These are phyloP conservation scores for Pseudonectria foliicola DNA, from an alignment of 2,329 filamentous ascomycete genomes.

Conservation along the genomic window DNA sequence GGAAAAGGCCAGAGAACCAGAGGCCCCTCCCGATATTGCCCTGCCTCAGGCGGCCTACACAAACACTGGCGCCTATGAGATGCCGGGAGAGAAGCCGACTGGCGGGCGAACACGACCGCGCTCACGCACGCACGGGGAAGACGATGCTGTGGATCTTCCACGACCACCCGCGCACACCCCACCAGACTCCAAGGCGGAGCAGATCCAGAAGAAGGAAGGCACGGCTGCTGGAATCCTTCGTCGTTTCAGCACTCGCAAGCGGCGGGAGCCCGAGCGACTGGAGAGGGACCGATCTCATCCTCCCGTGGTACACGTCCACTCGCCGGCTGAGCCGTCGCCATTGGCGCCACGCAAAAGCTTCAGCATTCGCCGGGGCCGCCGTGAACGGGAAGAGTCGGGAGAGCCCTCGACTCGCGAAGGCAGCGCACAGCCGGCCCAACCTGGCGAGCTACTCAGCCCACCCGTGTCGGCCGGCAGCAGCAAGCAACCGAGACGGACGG, in stretches of 20 bases:
- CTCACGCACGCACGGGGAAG: slow-evolving; percentile 89
- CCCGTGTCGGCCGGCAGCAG: slow-evolving; percentile 54
- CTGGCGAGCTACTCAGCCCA: slow-evolving; percentile 71
- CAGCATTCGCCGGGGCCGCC: slow-evolving; percentile 60
- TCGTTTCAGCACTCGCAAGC: slow-evolving; percentile 81
- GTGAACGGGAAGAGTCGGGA: slow-evolving; percentile 44
- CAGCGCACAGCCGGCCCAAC: slow-evolving; percentile 58
- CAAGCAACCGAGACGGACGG: slow-evolving; percentile 52
- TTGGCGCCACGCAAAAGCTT: slow-evolving; percentile 75
- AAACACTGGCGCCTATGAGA: slow-evolving; percentile 76
- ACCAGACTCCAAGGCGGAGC: slow-evolving; percentile 52
- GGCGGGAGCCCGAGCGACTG: slow-evolving; percentile 58
- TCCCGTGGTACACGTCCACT: slow-evolving; percentile 69
- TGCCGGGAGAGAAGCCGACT: slow-evolving; percentile 81
- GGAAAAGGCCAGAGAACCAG: slow-evolving; percentile 32
- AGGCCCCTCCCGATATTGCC: slow-evolving; percentile 62
- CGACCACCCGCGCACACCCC: slow-evolving; percentile 25
- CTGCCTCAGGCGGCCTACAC: slow-evolving; percentile 84
- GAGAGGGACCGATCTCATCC: slow-evolving; percentile 63
- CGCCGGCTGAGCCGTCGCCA: slow-evolving; percentile 56
- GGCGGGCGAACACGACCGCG: slow-evolving; percentile 77
- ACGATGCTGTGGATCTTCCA: slow-evolving; percentile 65
- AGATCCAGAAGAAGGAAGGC: slow-evolving; percentile 73
- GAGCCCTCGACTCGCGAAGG: slow-evolving; percentile 44
- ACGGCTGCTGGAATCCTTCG: slow-evolving; percentile 76